phyloP scores from a whole-genome alignment of 129 eudicot species.

The Cynara cardunculus region DNA sequence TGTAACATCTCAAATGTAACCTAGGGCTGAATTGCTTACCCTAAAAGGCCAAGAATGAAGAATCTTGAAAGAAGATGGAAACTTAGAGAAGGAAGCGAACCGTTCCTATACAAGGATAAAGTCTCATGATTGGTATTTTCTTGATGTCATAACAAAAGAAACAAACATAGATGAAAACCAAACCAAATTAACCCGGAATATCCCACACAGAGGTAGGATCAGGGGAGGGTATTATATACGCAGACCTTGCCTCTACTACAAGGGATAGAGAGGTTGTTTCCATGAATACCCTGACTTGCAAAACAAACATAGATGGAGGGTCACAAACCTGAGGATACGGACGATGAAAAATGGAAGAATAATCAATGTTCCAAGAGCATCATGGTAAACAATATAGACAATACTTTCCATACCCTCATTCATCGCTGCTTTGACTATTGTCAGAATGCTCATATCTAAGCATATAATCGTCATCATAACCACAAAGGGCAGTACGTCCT shows the following conservation, averaged over 20 bases:
- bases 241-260: neutral
- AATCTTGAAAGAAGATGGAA: slow-evolving; percentile 31
- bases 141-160: neutral
- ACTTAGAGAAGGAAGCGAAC: slow-evolving; percentile 22
- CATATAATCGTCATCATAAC: slow-evolving; percentile 27
- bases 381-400: slow-evolving; percentile 27
- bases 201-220: neutral
- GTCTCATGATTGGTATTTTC: neutral
- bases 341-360: slow-evolving; percentile 41
- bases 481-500: slow-evolving; percentile 22
- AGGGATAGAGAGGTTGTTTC: neutral
- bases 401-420: slow-evolving; percentile 30
- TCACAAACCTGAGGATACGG: slow-evolving; percentile 23
- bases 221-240: neutral
- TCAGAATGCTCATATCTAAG: slow-evolving; percentile 16
- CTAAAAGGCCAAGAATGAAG: slow-evolving; percentile 43
- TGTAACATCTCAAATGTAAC: neutral
- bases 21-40: slow-evolving; percentile 26
- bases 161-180: neutral
- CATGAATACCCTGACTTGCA: neutral
- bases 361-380: slow-evolving; percentile 30
- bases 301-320: neutral
- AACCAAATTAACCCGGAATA: neutral
- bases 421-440: slow-evolving; percentile 36
- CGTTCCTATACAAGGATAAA: slow-evolving; percentile 24